A percentile compares a stretch with the other conserved stretches of the same genome.
Evolutionary conservation across 345 rosid genomes (phyloP).

Genomic region (Carallia brachiata): DNA sequence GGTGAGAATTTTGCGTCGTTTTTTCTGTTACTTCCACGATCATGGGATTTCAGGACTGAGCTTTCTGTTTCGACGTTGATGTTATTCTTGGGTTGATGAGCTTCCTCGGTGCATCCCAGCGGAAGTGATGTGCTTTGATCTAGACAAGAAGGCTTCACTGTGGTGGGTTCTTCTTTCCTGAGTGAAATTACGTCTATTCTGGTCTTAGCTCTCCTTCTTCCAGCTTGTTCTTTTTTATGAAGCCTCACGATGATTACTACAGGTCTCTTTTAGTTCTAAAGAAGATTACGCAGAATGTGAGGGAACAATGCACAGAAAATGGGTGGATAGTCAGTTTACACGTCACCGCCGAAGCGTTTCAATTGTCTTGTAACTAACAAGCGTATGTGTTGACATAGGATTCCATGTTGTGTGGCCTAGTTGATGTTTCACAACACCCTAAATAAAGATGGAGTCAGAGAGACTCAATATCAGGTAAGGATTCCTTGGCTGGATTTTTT

Average conservation of each 20-base stretch:
- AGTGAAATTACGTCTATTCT: neutral
- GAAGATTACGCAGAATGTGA: neutral
- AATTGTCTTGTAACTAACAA: conserved; percentile 54
- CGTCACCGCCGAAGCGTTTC: conserved; percentile 33
- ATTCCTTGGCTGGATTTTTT: conserved; percentile 5
- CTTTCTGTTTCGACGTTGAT: neutral
- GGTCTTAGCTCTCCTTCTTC: neutral
- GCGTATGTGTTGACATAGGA: conserved; percentile 48
- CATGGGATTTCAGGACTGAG: neutral
- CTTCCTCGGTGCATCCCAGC: conserved; percentile 10
- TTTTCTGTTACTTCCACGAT: neutral
- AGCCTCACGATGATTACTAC: conserved; percentile 14
- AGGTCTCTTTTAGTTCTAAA: neutral
- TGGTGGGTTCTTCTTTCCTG: conserved; percentile 13
- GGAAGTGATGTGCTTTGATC: conserved; percentile 1
- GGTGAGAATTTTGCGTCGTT: neutral
- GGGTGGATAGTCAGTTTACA: conserved; percentile 56
- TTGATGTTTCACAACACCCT: neutral
- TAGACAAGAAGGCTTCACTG: conserved; percentile 4
- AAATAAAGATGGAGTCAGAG: neutral
- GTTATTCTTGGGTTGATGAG: neutral
- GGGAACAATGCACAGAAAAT: conserved; percentile 22
- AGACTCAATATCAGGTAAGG: neutral
- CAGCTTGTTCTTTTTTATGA: neutral
- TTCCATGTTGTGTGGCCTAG: conserved; percentile 33